Percentiles rank a stretch among this genome's conserved stretches.
Evolutionary conservation across 78 protist species (phyloP).

Genomic region (Dictyostelium intermedium): DNA sequence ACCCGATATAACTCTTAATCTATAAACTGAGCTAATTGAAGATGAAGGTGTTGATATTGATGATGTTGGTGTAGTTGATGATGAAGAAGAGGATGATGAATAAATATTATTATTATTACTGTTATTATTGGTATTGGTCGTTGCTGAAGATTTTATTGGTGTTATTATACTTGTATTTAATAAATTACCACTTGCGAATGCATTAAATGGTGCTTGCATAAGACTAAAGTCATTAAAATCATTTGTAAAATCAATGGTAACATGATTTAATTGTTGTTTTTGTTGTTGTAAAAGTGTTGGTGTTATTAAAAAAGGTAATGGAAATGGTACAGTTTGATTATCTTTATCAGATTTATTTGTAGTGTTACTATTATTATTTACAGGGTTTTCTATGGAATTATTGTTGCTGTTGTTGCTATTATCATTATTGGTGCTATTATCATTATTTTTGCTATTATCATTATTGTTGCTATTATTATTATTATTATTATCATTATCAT

Average conservation of each 20-base stretch:
- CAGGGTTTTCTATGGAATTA: neutral
- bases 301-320: neutral
- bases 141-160: neutral
- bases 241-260: neutral
- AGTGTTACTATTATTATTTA: neutral
- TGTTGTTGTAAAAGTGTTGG: neutral
- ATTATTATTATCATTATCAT: too few species aligned
- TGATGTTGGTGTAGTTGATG: neutral
- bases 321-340: neutral
- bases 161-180: neutral
- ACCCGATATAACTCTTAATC: conserved; percentile 8
- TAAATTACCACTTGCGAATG: neutral
- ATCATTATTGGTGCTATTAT: too few species aligned
- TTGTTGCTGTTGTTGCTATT: too few species aligned
- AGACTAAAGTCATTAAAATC: neutral
- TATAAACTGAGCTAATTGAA: neutral
- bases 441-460: too few species aligned
- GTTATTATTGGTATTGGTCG: neutral
- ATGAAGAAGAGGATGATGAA: too few species aligned
- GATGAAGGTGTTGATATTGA: neutral
- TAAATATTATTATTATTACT: too few species aligned
- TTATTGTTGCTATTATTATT: too few species aligned
- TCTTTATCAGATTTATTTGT: neutral
- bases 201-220: neutral
- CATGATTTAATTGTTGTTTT: neutral